These are phyloP conservation scores for Plectosphaerella cucumerina DNA, from an alignment of 2,329 filamentous ascomycete species.

Conservation along the genomic window DNA sequence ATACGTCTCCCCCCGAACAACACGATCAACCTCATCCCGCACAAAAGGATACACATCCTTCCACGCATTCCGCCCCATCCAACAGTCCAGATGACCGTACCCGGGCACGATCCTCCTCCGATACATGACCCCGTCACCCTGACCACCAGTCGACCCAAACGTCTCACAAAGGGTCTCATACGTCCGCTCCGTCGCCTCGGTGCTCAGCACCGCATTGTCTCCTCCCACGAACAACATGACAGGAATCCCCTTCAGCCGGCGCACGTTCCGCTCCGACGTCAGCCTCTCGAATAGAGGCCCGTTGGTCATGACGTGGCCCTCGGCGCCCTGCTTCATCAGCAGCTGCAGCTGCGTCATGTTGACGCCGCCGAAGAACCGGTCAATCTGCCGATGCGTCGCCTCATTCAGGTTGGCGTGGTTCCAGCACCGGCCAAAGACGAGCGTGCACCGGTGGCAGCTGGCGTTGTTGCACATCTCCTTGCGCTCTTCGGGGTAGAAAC, in stretches of 20 bases:
- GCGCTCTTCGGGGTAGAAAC: constrained; percentile 51
- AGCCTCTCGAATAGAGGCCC: constrained; percentile 41
- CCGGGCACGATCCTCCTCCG: constrained; percentile 47
- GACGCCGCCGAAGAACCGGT: constrained; percentile 58
- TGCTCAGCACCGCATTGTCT: constrained; percentile 53
- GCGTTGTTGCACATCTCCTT: constrained; percentile 58
- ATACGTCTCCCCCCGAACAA: constrained; percentile 38
- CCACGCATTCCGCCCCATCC: constrained; percentile 57
- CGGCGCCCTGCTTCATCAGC: constrained; percentile 51
- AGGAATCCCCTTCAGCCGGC: constrained; percentile 45
- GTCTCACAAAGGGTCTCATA: constrained; percentile 48
- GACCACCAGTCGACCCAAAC: constrained; percentile 36
- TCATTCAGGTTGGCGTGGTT: constrained; percentile 62
- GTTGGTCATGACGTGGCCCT: constrained; percentile 49
- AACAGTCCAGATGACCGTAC: constrained; percentile 59
- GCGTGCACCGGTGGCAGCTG: constrained; percentile 54
- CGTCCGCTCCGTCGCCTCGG: constrained; percentile 47
- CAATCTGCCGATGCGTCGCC: constrained; percentile 58
- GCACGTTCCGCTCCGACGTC: constrained; percentile 45
- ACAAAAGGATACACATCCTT: constrained; percentile 56
- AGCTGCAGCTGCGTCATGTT: constrained; percentile 54
- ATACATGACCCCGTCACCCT: constrained; percentile 27
- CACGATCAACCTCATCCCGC: constrained; percentile 49
- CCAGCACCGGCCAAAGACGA: constrained; percentile 62
- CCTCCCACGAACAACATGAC: constrained; percentile 52